Evolutionary conservation across 2,329 filamentous ascomycete species (phyloP).

Genomic region (Chalaropsis thielavioides): DNA sequence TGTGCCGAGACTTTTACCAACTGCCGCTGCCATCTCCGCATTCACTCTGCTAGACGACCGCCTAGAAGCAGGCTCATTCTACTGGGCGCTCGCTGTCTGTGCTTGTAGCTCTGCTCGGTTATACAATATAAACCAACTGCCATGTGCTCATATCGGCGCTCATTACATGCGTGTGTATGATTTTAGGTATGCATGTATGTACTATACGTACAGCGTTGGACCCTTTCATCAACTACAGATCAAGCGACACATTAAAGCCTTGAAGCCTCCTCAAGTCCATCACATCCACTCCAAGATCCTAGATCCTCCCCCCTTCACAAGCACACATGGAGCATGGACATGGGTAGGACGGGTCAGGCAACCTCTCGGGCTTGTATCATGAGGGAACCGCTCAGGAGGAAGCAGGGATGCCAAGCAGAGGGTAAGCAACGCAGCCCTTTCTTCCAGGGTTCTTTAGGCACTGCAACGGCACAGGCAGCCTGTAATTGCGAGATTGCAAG

Average conservation of each 20-base stretch:
- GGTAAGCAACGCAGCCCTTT: neutral
- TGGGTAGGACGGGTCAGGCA: neutral
- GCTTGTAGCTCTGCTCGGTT: too few species aligned
- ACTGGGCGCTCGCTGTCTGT: too few species aligned
- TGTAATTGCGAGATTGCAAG: neutral
- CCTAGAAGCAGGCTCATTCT: too few species aligned
- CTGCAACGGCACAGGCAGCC: neutral
- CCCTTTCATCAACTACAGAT: neutral
- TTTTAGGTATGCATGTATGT: too few species aligned
- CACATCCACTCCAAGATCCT: too few species aligned
- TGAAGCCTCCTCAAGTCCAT: neutral
- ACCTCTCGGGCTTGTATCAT: neutral
- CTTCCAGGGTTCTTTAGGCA: neutral
- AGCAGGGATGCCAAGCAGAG: neutral
- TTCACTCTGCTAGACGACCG: neutral
- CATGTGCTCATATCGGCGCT: too few species aligned
- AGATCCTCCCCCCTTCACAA: neutral
- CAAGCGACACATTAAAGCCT: neutral
- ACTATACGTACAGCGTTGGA: too few species aligned
- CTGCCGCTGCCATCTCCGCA: neutral
- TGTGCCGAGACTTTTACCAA: neutral
- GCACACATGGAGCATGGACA: neutral
- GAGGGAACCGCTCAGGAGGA: conserved; percentile 3
- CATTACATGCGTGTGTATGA: too few species aligned
- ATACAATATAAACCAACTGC: too few species aligned